Conservation (phyloP, 225 moss, liverwort and hornwort species). For the Thuidium tamariscinum region DNA sequence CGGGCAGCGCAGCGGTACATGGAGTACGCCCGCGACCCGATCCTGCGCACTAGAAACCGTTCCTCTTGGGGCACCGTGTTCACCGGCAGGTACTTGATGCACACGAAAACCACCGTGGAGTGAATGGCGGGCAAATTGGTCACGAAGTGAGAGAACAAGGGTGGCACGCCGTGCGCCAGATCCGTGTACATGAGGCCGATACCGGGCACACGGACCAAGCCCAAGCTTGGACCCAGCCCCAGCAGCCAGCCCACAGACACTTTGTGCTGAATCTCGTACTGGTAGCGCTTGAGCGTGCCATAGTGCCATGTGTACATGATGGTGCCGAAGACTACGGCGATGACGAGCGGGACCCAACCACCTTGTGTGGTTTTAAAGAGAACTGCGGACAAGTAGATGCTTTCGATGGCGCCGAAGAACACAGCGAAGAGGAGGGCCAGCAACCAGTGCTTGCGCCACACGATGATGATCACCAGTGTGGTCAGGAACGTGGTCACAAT, state of each 20-base stretch:
- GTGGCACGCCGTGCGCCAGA: conserved; percentile 81
- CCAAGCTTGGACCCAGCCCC: conserved; percentile 67
- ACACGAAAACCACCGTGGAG: conserved; percentile 69
- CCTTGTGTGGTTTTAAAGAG: conserved; percentile 75
- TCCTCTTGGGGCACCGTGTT: conserved; percentile 61
- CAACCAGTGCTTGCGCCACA: conserved; percentile 60
- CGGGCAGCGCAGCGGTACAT: conserved; percentile 94
- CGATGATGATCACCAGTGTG: conserved; percentile 66
- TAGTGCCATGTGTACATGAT: conserved; percentile 94
- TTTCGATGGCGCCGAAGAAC: conserved; percentile 53
- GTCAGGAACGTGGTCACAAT: conserved; percentile 67
- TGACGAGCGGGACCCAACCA: conserved; percentile 89
- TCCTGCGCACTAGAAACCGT: conserved; percentile 68
- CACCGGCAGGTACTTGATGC: conserved; percentile 80
- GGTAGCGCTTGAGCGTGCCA: conserved; percentile 77
- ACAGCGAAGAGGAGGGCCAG: conserved; percentile 36
- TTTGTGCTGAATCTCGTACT: conserved; percentile 82
- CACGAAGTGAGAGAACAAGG: conserved; percentile 90
- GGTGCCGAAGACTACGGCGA: conserved; percentile 52
- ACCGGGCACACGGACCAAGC: conserved; percentile 85
- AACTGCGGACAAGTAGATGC: conserved; percentile 55
- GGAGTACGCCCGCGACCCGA: conserved; percentile 57
- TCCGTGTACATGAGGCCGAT: conserved; percentile 92
- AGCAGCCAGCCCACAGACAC: conserved; percentile 91
- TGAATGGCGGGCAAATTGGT: conserved; percentile 94